Percentiles rank a stretch among this genome's conserved stretches.
Conservation (phyloP, 495 filamentous ascomycete genomes). For the Sordaria brevicollis region DNA sequence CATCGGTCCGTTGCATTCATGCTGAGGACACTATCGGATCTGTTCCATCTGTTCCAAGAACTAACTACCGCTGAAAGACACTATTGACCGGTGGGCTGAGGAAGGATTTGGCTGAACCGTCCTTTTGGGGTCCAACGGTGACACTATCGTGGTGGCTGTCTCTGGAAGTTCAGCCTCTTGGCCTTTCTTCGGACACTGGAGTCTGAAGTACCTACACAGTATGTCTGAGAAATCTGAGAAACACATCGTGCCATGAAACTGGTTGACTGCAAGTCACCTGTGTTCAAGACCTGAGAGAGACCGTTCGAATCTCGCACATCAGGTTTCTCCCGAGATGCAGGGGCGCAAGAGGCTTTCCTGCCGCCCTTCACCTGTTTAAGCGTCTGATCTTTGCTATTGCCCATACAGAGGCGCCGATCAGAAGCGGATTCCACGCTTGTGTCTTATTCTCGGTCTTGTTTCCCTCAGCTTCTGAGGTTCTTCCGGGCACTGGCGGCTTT, state of each 20-base stretch:
- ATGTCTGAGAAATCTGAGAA: neutral
- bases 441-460: neutral
- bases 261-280: neutral
- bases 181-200: neutral
- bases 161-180: neutral
- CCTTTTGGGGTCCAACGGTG: neutral
- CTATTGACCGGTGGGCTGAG: neutral
- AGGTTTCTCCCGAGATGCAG: neutral
- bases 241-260: neutral
- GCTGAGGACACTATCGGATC: neutral
- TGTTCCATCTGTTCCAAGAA: neutral
- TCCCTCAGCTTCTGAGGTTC: neutral
- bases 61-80: neutral
- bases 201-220: neutral
- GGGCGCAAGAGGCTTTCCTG: neutral
- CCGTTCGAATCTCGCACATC: neutral
- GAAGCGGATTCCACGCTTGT: neutral
- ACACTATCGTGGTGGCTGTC: neutral
- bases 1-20: neutral
- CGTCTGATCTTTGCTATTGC: neutral
- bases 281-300: neutral
- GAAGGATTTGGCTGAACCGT: neutral
- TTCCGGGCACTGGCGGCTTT: too few species aligned
- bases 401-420: neutral
- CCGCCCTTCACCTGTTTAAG: neutral